Conservation (phyloP, 257 asterid species). For the Nicotiana paniculata region DNA sequence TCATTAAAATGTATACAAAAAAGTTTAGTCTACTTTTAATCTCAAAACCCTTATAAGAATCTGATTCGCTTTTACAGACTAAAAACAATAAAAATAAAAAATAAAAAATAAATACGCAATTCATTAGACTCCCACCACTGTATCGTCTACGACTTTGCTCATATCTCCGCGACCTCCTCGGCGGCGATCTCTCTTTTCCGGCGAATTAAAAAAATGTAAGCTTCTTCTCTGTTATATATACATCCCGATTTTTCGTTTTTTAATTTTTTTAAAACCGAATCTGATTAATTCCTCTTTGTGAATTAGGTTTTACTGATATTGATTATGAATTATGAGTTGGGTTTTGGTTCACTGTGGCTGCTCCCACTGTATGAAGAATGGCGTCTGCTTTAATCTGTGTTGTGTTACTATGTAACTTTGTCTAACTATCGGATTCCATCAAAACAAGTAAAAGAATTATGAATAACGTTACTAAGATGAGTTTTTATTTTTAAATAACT, state of each 20-base stretch:
- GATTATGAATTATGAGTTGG: background rate
- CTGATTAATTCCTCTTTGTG: background rate
- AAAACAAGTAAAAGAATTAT: background rate
- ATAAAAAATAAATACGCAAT: too few relatives aligned
- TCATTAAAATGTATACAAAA: too few relatives aligned
- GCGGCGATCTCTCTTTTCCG: too few relatives aligned
- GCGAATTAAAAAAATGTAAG: too few relatives aligned
- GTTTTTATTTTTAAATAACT: background rate
- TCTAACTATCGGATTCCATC: background rate
- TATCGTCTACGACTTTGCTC: too few relatives aligned
- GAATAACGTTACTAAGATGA: background rate
- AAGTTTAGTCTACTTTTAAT: too few relatives aligned
- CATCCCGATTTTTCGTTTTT: background rate
- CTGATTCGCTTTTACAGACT: too few relatives aligned
- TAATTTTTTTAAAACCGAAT: background rate
- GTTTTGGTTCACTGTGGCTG: background rate
- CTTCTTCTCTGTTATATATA: background rate
- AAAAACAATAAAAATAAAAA: too few relatives aligned
- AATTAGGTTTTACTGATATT: background rate
- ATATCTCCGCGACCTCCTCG: too few relatives aligned
- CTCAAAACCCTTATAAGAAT: too few relatives aligned
- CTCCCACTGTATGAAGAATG: background rate
- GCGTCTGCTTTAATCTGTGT: background rate
- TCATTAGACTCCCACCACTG: too few relatives aligned
- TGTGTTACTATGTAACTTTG: background rate